phyloP scores from a whole-genome alignment of 1,284 basidiomycete genomes.

The Pseudozyma sp. region DNA sequence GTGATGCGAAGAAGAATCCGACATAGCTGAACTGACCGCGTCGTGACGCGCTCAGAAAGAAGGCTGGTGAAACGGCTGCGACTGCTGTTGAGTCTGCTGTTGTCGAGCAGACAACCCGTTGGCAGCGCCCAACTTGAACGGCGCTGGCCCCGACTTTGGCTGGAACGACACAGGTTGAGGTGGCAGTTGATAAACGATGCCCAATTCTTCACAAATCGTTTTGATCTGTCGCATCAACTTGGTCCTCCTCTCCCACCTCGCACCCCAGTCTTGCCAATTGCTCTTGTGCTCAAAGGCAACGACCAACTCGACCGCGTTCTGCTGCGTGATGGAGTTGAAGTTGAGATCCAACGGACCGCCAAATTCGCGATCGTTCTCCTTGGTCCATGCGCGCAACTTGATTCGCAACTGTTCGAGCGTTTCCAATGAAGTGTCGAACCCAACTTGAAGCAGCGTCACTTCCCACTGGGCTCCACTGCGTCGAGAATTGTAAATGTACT shows the following conservation, averaged over 20 bases:
- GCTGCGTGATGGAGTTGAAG: conserved; percentile 66
- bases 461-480: conserved; percentile 76
- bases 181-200: conserved; percentile 57
- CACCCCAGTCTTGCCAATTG: conserved; percentile 90
- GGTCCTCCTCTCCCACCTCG: conserved; percentile 72
- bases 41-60: too few species aligned
- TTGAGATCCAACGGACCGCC: conserved; percentile 66
- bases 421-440: conserved; percentile 68
- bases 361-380: conserved; percentile 75
- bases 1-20: too few species aligned
- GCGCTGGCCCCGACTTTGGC: conserved; percentile 43
- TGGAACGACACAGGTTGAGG: conserved; percentile 63
- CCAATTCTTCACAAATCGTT: conserved; percentile 52
- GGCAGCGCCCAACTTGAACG: conserved; percentile 36
- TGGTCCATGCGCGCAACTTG: conserved; percentile 76
- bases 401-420: conserved; percentile 76
- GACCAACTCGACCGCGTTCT: conserved; percentile 59
- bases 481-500: conserved; percentile 77
- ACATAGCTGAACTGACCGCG: too few species aligned
- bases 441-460: conserved; percentile 72
- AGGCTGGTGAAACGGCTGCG: neutral
- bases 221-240: conserved; percentile 64
- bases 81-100: conserved; percentile 2
- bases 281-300: conserved; percentile 82
- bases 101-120: conserved; percentile 1